Evolutionary conservation across 495 filamentous ascomycete genomes (phyloP).

Genomic region (Penicillium herquei): DNA sequence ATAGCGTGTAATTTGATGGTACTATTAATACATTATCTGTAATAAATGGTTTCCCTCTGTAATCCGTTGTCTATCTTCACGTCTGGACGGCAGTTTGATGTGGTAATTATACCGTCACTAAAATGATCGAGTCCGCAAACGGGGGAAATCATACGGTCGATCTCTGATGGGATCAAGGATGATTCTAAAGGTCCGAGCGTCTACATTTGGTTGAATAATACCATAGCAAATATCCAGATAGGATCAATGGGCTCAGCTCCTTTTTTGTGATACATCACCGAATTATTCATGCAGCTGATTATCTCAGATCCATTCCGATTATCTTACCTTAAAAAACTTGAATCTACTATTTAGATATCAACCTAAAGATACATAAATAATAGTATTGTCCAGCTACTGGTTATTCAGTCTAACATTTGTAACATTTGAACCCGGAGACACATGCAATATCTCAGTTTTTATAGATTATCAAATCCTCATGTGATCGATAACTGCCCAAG

Average conservation of each 20-base stretch:
- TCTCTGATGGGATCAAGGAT: background rate
- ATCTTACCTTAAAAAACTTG: background rate
- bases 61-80: background rate
- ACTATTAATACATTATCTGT: background rate
- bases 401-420: too few relatives aligned
- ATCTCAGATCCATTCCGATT: background rate
- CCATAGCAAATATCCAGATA: too few relatives aligned
- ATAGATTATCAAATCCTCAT: background rate
- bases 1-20: background rate
- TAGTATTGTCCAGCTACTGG: too few relatives aligned
- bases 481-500: background rate
- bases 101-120: conserved; percentile 17
- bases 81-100: background rate
- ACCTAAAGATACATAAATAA: too few relatives aligned
- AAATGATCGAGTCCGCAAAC: conserved; percentile 15
- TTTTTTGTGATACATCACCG: conserved; percentile 1
- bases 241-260: too few relatives aligned
- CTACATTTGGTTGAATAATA: background rate
- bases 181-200: background rate
- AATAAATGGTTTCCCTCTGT: background rate
- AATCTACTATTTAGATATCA: too few relatives aligned
- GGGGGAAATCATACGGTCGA: conserved; percentile 8
- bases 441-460: background rate
- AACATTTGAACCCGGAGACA: too few relatives aligned
- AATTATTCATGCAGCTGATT: background rate